A percentile compares a stretch with the other conserved stretches of the same genome.
These are phyloP conservation scores for Mortierella sp. DNA, from an alignment of 371 early-diverging fungal species.

Conservation along the genomic window DNA sequence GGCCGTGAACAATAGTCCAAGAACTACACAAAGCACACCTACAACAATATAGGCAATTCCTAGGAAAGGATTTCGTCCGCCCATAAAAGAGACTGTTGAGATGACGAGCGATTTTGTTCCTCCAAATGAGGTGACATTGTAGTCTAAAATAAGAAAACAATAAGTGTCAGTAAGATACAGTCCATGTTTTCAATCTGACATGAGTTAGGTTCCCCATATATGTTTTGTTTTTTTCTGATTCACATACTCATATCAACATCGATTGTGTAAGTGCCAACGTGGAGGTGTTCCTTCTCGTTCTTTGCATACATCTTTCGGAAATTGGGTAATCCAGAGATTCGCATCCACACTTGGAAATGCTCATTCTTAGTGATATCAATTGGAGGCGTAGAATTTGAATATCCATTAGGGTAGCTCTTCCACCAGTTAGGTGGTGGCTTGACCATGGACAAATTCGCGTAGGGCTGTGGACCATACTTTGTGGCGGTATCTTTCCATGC, in stretches of 20 bases:
- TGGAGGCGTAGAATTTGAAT: conserved; percentile 68
- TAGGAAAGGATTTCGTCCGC: conserved; percentile 95
- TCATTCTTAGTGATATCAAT: conserved; percentile 82
- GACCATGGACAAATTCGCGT: conserved; percentile 62
- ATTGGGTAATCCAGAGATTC: conserved; percentile 94
- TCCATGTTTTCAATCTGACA: background rate
- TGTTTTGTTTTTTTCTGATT: background rate
- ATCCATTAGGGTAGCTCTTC: conserved; percentile 73
- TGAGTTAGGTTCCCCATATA: too few relatives aligned
- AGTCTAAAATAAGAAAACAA: conserved; percentile 67
- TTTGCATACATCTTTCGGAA: conserved; percentile 97
- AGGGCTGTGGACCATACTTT: conserved; percentile 75
- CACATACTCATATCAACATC: conserved; percentile 73
- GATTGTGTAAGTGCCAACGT: conserved; percentile 74
- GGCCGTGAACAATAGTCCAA: conserved; percentile 89
- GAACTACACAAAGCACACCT: conserved; percentile 84
- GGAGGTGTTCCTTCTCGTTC: conserved; percentile 69
- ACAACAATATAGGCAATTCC: conserved; percentile 94
- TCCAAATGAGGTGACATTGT: conserved; percentile 81
- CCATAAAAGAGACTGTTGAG: conserved; percentile 91
- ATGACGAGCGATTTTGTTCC: conserved; percentile 95
- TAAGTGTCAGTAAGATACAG: background rate
- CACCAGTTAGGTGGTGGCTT: conserved; percentile 91
- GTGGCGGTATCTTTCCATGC: conserved; percentile 90
- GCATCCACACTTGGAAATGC: conserved; percentile 99